A percentile compares a stretch with the other conserved stretches of the same genome.
These are phyloP conservation scores for Mucor piriformis DNA, from an alignment of 371 early-diverging fungal species.

Conservation along the genomic window DNA sequence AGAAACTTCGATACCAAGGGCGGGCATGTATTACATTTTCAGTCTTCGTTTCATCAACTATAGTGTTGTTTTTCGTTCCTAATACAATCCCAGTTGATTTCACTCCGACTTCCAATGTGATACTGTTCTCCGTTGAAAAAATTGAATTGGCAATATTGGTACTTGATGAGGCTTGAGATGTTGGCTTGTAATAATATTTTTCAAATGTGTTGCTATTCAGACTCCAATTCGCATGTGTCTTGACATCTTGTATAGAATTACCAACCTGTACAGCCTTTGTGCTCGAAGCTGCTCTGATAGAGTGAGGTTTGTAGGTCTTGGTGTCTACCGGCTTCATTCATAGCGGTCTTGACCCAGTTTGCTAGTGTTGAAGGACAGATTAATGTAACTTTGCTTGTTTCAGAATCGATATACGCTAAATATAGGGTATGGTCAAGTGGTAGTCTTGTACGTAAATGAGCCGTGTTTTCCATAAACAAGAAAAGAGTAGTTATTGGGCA, in stretches of 20 bases:
- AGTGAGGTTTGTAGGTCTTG: not conserved
- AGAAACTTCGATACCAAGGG: conserved; percentile 4
- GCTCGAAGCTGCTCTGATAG: not conserved
- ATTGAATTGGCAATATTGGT: not conserved
- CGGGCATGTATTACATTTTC: conserved; percentile 12
- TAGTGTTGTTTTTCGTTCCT: conserved; percentile 11
- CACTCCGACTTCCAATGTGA: conserved; percentile 13
- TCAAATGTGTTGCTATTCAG: not conserved
- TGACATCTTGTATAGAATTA: not conserved
- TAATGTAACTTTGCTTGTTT: not conserved
- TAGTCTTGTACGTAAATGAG: not conserved
- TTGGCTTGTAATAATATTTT: not conserved
- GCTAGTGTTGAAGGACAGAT: not conserved
- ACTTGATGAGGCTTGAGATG: not conserved
- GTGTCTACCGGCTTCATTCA: conserved; percentile 2
- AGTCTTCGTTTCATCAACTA: conserved; percentile 10
- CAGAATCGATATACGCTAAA: not conserved
- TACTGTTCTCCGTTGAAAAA: conserved; percentile 10
- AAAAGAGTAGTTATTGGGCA: conserved; percentile 5
- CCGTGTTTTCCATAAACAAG: not conserved
- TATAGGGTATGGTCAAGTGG: conserved; percentile 4
- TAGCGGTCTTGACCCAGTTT: not conserved
- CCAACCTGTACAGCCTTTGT: conserved; percentile 1
- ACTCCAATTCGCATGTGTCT: conserved; percentile 10
- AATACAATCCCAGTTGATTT: conserved; percentile 8